Base-by-base conservation (phyloP, 371 early-diverging fungal genomes). In the Batkoa obscura region DNA sequence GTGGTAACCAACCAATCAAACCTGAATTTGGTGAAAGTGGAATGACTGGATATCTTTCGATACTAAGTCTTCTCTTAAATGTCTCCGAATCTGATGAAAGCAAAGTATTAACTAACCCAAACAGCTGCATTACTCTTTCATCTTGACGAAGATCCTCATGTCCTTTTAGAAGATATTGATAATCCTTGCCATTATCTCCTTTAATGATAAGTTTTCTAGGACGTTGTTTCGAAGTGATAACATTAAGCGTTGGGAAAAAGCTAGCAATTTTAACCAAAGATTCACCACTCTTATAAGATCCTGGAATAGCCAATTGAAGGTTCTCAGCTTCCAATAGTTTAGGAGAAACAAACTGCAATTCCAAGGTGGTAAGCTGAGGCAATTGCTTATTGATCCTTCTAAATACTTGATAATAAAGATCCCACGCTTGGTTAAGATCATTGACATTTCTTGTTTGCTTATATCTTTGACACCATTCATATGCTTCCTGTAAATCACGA, bases 141-240 rank as follows among this genome's bases (percentile, higher is more conserved):
- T 98, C 98, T 68, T 95, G 95, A 52, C 98, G 83, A 37, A 98
- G 68, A 75, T 98, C 98, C 72, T 96, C 98, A 63, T 93, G 94
- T 5, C 93, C 97, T 74, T 98, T 98, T 57, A 96, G 74, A 56
- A 95, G 63, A 62, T 80, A 98, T 66, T 84, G 86, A 64, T 94
- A 94, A 17, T 86, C 87, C 33, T 75, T 74, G 30, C 97, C 94
- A 62, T 96, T 90, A 52, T 79, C 83, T 38, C 96, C 98, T 39
- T 73, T 70, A 46, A 95, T 84, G 1, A 80, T 78, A 58, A 96
- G 58, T 34, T 81, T 75, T 49, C 97, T 74, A n/a, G 98, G 98
- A 12, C 91, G 74, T 64, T 96, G 95, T 62, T 96, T 96, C 4
- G 95, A 90, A 0, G 84, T 81, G 69, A 90, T 85, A 2, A 98